Evolutionary conservation across 768 basidiomycete species (phyloP).

Genomic region (Amanita rimosa): DNA sequence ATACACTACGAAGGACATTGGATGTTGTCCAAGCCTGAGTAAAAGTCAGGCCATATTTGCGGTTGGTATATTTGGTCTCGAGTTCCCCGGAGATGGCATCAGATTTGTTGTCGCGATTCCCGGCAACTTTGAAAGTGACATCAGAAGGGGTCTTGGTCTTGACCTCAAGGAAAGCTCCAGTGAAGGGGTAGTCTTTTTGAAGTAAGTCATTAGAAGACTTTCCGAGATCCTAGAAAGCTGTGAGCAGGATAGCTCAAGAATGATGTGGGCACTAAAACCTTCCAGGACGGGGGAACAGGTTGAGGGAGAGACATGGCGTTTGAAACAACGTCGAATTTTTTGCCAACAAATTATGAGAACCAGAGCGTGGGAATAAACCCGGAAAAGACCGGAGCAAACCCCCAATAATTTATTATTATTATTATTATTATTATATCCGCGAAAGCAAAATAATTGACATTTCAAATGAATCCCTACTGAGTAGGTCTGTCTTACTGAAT

Average conservation of each 20-base stretch:
- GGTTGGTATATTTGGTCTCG: constrained; percentile 90
- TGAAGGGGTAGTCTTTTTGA: constrained; percentile 84
- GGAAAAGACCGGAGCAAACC: constrained; percentile 9
- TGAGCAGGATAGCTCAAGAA: constrained; percentile 1
- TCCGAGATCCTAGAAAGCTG: constrained; percentile 67
- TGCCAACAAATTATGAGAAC: constrained; percentile 9
- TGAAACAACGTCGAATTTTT: constrained; percentile 4
- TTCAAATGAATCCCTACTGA: no score
- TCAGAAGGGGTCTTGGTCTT: constrained; percentile 85
- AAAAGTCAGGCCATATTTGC: constrained; percentile 86
- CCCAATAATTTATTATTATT: no score
- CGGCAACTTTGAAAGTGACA: constrained; percentile 90
- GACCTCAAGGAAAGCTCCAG: constrained; percentile 62
- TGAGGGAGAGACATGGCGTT: constrained; percentile 80
- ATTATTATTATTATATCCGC: no score
- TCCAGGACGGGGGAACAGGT: constrained; percentile 96
- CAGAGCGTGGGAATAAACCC: constrained; percentile 10
- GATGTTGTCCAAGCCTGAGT: constrained; percentile 94
- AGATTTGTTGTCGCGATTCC: constrained; percentile 63
- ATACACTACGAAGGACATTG: constrained; percentile 82
- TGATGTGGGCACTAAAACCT: constrained; percentile 35
- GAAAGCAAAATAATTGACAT: no score
- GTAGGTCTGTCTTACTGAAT: no score
- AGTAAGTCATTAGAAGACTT: constrained; percentile 96
- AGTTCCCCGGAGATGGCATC: constrained; percentile 78